phyloP scores from a whole-genome alignment of 306 rosid genomes.

The Argentina anserina region DNA sequence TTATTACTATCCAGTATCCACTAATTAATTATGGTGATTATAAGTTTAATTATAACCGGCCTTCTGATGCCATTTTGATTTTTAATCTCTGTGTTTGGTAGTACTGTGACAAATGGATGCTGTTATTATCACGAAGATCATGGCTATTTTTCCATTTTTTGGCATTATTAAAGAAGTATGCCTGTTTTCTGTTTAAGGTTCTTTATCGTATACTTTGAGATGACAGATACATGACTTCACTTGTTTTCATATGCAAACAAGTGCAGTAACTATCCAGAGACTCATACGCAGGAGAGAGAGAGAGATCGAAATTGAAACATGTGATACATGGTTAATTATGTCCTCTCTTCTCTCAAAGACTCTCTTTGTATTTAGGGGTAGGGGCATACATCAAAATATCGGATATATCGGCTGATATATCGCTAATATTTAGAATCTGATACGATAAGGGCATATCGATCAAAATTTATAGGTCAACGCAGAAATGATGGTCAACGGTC shows the following conservation, averaged over 20 bases:
- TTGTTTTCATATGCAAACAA: slow-evolving; percentile 20
- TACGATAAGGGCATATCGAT: no score
- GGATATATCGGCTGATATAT: no score
- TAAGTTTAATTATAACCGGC: not conserved
- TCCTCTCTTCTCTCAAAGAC: slow-evolving; percentile 8
- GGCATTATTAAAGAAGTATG: not conserved
- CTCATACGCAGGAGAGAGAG: not conserved
- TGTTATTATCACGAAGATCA: not conserved
- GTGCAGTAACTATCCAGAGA: slow-evolving; percentile 14
- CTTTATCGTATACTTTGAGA: not conserved
- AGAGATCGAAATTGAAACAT: slow-evolving; percentile 20
- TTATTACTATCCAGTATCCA: not conserved
- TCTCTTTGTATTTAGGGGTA: not conserved
- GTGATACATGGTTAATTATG: slow-evolving; percentile 8
- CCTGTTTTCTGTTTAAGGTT: slow-evolving; percentile 1
- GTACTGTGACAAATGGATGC: not conserved
- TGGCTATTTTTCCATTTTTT: not conserved
- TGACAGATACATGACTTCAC: not conserved
- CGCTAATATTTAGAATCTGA: no score
- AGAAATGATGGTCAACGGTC: no score
- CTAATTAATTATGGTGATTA: not conserved
- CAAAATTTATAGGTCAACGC: no score
- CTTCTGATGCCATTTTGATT: not conserved
- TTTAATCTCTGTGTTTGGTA: not conserved
- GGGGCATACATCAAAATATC: no score